phyloP scores from a whole-genome alignment of 169 alveolate species.

The Eimeria acervulina region DNA sequence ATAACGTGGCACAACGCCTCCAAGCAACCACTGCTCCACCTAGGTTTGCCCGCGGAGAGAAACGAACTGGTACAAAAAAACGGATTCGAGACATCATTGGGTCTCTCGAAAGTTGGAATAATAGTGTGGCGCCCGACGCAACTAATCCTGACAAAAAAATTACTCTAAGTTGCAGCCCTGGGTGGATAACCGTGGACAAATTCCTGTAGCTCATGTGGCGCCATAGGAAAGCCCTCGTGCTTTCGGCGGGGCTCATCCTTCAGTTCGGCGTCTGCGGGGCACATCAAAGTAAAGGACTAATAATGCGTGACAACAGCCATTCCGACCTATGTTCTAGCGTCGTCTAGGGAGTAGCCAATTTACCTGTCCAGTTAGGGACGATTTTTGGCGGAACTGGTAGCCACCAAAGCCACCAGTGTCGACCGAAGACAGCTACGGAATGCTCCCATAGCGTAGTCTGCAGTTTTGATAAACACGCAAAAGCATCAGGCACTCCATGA shows the following conservation, averaged over 20 bases:
- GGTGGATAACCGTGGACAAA: neutral
- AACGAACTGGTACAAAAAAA: neutral
- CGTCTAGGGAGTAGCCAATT: neutral
- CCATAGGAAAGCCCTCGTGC: neutral
- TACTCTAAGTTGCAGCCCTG: neutral
- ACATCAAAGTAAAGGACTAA: neutral
- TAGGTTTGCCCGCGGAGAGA: neutral
- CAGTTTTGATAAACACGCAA: neutral
- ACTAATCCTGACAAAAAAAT: neutral
- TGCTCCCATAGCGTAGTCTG: slow-evolving; percentile 79
- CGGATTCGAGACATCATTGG: neutral
- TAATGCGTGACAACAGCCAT: neutral
- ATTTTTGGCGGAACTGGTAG: slow-evolving; percentile 79
- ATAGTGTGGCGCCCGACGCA: neutral
- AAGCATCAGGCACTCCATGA: neutral
- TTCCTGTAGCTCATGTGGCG: slow-evolving; percentile 1
- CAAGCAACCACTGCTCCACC: slow-evolving; percentile 4
- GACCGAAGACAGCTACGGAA: slow-evolving; percentile 77
- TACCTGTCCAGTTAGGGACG: slow-evolving; percentile 80
- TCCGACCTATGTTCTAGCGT: neutral
- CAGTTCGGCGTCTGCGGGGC: slow-evolving; percentile 43
- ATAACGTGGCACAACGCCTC: neutral
- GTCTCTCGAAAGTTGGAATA: neutral
- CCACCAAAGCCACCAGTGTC: slow-evolving; percentile 82
- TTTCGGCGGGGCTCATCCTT: slow-evolving; percentile 17